Conservation (phyloP, 2,329 filamentous ascomycete species). For the Parascedosporium putredinis region DNA sequence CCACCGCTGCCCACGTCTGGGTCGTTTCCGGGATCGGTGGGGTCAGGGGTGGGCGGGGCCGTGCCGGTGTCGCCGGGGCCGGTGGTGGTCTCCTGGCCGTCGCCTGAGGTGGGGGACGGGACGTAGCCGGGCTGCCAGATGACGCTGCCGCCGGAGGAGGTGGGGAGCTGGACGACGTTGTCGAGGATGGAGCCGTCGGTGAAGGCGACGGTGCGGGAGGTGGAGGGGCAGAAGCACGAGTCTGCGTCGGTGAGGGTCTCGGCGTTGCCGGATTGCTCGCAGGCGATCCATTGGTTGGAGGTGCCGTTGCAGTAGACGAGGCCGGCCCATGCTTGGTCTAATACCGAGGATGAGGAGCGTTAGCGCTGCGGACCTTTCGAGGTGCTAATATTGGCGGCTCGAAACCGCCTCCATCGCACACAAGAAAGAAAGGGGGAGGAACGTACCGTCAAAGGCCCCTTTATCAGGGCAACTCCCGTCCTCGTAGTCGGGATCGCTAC, state of each 20-base stretch:
- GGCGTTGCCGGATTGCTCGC: conserved; percentile 16
- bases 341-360: neutral
- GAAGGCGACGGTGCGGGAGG: conserved; percentile 18
- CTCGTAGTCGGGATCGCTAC: conserved; percentile 22
- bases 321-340: conserved; percentile 21
- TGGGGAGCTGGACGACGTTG: conserved; percentile 19
- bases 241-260: conserved; percentile 16
- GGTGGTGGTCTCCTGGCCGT: conserved; percentile 1
- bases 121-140: conserved; percentile 16
- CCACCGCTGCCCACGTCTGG: neutral
- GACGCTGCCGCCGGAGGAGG: conserved; percentile 16
- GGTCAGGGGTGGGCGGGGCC: neutral
- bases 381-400: too few relatives aligned
- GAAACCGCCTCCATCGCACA: too few relatives aligned
- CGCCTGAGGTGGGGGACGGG: conserved; percentile 11
- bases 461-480: conserved; percentile 24
- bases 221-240: conserved; percentile 19
- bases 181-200: conserved; percentile 15
- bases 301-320: conserved; percentile 24
- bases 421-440: too few relatives aligned
- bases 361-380: neutral
- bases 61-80: conserved; percentile 2
- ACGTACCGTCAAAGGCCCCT: conserved; percentile 11
- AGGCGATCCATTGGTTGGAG: conserved; percentile 21
- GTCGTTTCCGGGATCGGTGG: neutral